A percentile compares a stretch with the other conserved stretches of the same genome.
Evolutionary conservation across 805 yeast species (phyloP).

Genomic region (Saturnispora galanensis): DNA sequence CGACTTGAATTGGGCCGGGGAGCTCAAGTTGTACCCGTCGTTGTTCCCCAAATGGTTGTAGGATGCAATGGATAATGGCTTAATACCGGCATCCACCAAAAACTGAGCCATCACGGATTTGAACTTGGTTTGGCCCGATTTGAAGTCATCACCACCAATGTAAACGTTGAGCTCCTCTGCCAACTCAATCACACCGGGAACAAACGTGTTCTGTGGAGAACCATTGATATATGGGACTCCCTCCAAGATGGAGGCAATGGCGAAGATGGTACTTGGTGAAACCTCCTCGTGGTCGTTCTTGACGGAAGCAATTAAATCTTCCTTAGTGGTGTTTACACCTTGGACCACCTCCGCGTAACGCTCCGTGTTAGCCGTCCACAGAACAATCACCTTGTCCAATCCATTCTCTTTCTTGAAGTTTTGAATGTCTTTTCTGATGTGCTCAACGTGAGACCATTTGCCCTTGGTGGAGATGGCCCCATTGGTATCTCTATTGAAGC

Average conservation of each 20-base stretch:
- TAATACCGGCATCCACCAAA: slow-evolving; percentile 94
- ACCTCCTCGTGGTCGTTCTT: slow-evolving; percentile 75
- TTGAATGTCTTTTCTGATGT: slow-evolving; percentile 72
- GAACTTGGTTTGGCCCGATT: slow-evolving; percentile 91
- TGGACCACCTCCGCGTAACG: slow-evolving; percentile 69
- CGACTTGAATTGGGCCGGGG: slow-evolving; percentile 89
- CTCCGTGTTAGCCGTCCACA: slow-evolving; percentile 98
- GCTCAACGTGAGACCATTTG: slow-evolving; percentile 88
- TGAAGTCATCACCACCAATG: slow-evolving; percentile 96
- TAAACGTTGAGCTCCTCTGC: slow-evolving; percentile 68
- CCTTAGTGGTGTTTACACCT: slow-evolving; percentile 85
- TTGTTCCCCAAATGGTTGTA: slow-evolving; percentile 95
- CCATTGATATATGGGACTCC: slow-evolving; percentile 88
- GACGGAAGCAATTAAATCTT: slow-evolving; percentile 62
- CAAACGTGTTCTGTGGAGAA: slow-evolving; percentile 95
- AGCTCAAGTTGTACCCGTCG: slow-evolving; percentile 85
- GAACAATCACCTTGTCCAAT: slow-evolving; percentile 78
- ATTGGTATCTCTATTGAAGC: slow-evolving; percentile 45
- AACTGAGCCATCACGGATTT: slow-evolving; percentile 96
- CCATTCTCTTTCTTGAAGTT: slow-evolving; percentile 62
- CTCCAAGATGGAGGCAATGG: slow-evolving; percentile 87
- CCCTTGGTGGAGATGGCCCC: slow-evolving; percentile 45
- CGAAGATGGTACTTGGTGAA: slow-evolving; percentile 89
- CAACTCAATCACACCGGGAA: slow-evolving; percentile 86
- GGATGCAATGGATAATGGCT: slow-evolving; percentile 89